Evolutionary conservation across 768 basidiomycete genomes (phyloP), one percentile per base, ranked within the genome.

Genomic region (Nidularia sp.): DNA sequence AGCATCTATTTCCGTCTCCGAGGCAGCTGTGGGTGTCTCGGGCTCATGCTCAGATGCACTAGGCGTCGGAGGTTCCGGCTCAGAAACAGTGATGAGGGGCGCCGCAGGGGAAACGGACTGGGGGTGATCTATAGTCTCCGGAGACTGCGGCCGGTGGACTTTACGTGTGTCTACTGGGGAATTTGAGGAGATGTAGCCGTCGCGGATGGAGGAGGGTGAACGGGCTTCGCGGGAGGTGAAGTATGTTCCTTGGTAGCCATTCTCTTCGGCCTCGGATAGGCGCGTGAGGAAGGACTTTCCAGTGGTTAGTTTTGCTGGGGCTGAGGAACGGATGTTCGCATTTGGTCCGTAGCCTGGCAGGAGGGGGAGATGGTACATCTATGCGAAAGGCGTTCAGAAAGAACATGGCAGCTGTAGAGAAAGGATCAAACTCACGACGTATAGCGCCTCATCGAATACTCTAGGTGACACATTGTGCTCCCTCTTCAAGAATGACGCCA

Each of bases 361-460:
- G 3, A 98, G 75, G 1, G 95, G 95, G 0, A 96, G 77, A 64
- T 92, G 89, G 62, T 98, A 96, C 74, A 95, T 86, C 93, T 94
- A 55, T 31, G 39, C 12, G 39, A 12, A 15, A 51, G 43, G 47
- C 36, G 18, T 57, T 44, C 18, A 55, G 53, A 48, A 51, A 13
- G 41, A 33, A 15, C 32, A 45, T 34, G 4, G 45, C 8, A 10
- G 9, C 9, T 13, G 18, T 45, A 53, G 49, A 47, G 33, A 53
- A 7, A 50, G 13, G 22, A 49, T n/a, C 6, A 49, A 45, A 78
- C 90, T 71, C 55, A 95, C 94, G 52, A 85, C 89, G 73, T 97
- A 97, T 54, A 96, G 69, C 0, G 93, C 94, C 69, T 98, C 95
- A 65, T 97, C 95, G 58, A 92, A 98, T 0, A 92, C 79, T 53